phyloP scores from a whole-genome alignment of 2,329 filamentous ascomycete species.

The Calonectria naviculata region DNA sequence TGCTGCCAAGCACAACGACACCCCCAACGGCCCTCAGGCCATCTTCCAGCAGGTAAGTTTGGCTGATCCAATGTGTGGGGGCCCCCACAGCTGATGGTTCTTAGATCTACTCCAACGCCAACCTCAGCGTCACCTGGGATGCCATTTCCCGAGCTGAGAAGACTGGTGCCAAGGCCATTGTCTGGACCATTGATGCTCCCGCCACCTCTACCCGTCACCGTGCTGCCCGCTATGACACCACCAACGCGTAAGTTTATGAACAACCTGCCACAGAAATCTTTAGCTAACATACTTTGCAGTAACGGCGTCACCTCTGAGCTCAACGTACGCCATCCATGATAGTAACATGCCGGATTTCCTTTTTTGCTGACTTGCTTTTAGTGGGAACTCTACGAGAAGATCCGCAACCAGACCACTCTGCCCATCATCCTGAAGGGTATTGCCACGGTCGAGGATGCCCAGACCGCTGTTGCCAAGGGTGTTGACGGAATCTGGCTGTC shows the following conservation, averaged over 20 bases:
- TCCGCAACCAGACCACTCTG: conserved; percentile 46
- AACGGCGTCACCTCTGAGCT: conserved; percentile 36
- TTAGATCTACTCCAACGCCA: conserved; percentile 47
- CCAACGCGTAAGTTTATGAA: conserved; percentile 28
- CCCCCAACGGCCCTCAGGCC: conserved; percentile 40
- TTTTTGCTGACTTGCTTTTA: conserved; percentile 6
- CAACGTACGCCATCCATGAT: conserved; percentile 19
- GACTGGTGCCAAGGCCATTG: conserved; percentile 50
- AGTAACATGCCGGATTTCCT: too few relatives aligned
- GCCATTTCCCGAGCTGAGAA: conserved; percentile 45
- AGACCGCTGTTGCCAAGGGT: conserved; percentile 45
- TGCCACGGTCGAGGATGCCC: conserved; percentile 50
- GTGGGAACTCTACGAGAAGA: conserved; percentile 42
- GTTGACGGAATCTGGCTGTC: conserved; percentile 52
- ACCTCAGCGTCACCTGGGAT: conserved; percentile 47
- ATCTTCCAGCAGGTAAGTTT: conserved; percentile 46
- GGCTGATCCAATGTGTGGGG: rapidly evolving
- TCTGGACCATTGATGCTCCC: conserved; percentile 50
- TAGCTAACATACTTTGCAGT: conserved; percentile 20
- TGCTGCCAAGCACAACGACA: conserved; percentile 39
- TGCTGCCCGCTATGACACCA: conserved; percentile 40
- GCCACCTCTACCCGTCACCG: conserved; percentile 36
- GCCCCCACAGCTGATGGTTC: background rate
- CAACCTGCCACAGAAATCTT: background rate
- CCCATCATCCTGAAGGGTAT: conserved; percentile 53